phyloP scores from a whole-genome alignment of 352 stramenopile species.

The Phytophthora pistaciae region DNA sequence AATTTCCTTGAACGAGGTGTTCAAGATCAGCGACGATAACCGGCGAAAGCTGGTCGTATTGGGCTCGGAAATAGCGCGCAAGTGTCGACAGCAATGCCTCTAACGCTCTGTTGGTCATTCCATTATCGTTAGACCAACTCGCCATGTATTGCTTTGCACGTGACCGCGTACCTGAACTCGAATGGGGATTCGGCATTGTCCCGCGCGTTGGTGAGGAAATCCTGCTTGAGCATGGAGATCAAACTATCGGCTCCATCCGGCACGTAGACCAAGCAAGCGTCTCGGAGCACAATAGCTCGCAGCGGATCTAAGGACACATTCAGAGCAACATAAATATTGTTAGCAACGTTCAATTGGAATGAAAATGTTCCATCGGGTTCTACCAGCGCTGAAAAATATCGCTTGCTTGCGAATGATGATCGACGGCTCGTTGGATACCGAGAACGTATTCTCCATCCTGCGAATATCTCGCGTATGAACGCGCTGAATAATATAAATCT shows the following conservation, averaged over 20 bases:
- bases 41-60: slow-evolving; percentile 51
- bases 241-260: slow-evolving; percentile 56
- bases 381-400: slow-evolving; percentile 72
- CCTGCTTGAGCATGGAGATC: slow-evolving; percentile 59
- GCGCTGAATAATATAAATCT: slow-evolving; percentile 42
- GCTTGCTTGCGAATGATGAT: slow-evolving; percentile 69
- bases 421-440: slow-evolving; percentile 67
- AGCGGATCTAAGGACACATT: slow-evolving; percentile 47
- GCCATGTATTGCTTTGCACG: too few relatives aligned
- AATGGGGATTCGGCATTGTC: slow-evolving; percentile 56
- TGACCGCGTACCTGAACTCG: slow-evolving; percentile 57
- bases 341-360: neutral
- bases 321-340: neutral
- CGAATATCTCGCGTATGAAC: slow-evolving; percentile 73
- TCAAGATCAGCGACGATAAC: slow-evolving; percentile 52
- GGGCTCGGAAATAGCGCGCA: slow-evolving; percentile 44
- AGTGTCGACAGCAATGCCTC: slow-evolving; percentile 58
- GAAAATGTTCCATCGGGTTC: neutral
- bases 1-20: slow-evolving; percentile 45
- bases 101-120: slow-evolving; percentile 17
- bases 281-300: slow-evolving; percentile 61
- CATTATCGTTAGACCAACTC: neutral
- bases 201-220: slow-evolving; percentile 49
- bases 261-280: slow-evolving; percentile 56
- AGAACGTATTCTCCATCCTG: slow-evolving; percentile 74